Evolutionary conservation across 805 yeast species (phyloP), one percentile per base, ranked within the genome.

Genomic region (Zygotorulaspora florentina): DNA sequence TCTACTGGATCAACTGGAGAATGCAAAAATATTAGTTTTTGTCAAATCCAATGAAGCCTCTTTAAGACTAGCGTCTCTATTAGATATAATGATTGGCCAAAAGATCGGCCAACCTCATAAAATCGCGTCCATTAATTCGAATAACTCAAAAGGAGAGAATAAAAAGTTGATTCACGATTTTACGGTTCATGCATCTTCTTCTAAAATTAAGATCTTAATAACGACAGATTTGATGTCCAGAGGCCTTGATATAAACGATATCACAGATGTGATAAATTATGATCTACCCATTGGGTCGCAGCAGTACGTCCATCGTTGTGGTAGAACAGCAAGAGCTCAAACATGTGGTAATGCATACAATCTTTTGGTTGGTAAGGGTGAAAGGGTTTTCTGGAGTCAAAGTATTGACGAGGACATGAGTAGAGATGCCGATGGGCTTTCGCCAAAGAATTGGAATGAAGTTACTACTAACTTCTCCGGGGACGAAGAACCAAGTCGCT

Each of bases 291-390:
- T 79, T 20, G 85, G 96, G 1, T 76, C 90, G 1, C 82, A 95
- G 52, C 98, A 93, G 56, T 93, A 93, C 55, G 88, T 93, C 23
- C 99, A 93, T 67, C 77, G 99, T 58, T 88, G 89, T 33, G 99
- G 99, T 34, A 82, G 99, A 71, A 90, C 98, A 0, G 97, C 98
- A 1, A 80, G 99, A 68, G 99, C 99, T 2, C 83, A 85, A 42
- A 77, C 81, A 29, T 42, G 54, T 0, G 99, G 99, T 61, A 68
- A 70, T 30, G 96, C 96, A 0, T 77, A 81, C 61, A 85, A 80
- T 39, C 63, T 91, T 20, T 72, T 82, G n/a, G 73, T 80, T 47
- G 95, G 96, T 25, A 79, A 78, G 44, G 90, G 89, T 43, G 98
- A 93, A 56, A 73, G 70, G 41, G 80, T 74, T 53, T 75, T 65